Conservation (phyloP, 352 stramenopile species). For the Phytophthora macrochlamydospora region DNA sequence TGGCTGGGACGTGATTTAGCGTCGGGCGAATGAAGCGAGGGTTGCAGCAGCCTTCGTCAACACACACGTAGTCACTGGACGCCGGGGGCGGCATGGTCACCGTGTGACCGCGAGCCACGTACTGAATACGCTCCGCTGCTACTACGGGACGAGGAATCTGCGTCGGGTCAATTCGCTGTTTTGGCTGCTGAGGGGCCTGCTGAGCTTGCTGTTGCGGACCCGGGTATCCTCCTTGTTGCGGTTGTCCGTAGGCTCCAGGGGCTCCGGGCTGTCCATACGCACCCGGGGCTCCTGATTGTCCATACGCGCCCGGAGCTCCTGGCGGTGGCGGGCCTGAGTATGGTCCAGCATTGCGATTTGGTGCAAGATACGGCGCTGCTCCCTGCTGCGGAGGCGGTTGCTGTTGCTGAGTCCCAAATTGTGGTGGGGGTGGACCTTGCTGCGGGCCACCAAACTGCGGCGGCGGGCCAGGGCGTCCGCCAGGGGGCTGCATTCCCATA, state of each 20-base stretch:
- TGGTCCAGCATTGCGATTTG: slow-evolving; percentile 41
- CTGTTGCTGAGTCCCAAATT: slow-evolving; percentile 31
- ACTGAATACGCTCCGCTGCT: slow-evolving; percentile 66
- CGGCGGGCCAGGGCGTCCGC: slow-evolving; percentile 3
- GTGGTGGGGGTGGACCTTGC: slow-evolving; percentile 19
- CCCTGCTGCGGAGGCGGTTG: slow-evolving; percentile 6
- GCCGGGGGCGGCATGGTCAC: slow-evolving; percentile 82
- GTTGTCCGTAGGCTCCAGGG: slow-evolving; percentile 25
- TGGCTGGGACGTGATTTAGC: slow-evolving; percentile 82
- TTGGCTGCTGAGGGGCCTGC: slow-evolving; percentile 48
- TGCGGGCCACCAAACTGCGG: slow-evolving; percentile 7
- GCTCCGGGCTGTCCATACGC: background rate
- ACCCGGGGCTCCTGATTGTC: slow-evolving; percentile 12
- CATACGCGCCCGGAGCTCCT: slow-evolving; percentile 27
- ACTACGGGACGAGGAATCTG: slow-evolving; percentile 87
- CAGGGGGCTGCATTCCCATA: slow-evolving; percentile 24
- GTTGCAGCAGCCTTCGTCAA: slow-evolving; percentile 88
- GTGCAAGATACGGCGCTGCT: slow-evolving; percentile 36
- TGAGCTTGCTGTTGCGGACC: slow-evolving; percentile 33
- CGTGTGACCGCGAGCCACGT: slow-evolving; percentile 80
- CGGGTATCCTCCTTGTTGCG: slow-evolving; percentile 36
- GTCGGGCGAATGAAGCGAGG: slow-evolving; percentile 90
- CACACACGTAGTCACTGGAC: slow-evolving; percentile 81
- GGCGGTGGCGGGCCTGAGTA: slow-evolving; percentile 25
- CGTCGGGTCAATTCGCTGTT: slow-evolving; percentile 87